Base-by-base conservation (phyloP, 2,329 filamentous ascomycete genomes). In the Fusarium sambucinum region DNA sequence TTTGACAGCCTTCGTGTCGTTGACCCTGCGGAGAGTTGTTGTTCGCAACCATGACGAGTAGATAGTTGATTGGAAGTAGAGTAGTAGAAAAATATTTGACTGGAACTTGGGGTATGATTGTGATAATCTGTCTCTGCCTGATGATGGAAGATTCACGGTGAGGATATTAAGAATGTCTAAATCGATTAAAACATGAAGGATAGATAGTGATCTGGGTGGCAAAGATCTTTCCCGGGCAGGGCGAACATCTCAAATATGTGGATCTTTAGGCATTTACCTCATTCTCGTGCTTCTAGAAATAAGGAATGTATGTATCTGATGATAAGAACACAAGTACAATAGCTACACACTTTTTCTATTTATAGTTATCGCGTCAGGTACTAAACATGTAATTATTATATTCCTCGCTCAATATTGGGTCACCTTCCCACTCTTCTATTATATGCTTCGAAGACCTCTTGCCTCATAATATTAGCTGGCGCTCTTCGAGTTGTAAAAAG, bases 141-240 rank as follows among this genome's bases (percentile, higher is more conserved):
- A 8, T 3, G 19, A 23, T 23, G 8, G 8, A 23, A 4, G 7
- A 16, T 13, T 16, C 13, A 21, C 16, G 7, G 8, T 4, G 21
- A 23, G 9, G 11, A 38, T 38, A 19, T 14, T 2, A 19, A 19
- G 5, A 6, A 10, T 38, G 37, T 21, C 5, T 7, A 8, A 21
- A 21, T 5, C 6, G 11, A 38, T 13, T 7, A 21, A 21, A 38
- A 14, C 19, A 19, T 10, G n/a, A n/a, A 21, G 12, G 5, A 11
- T 25, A 27, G 14, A 25, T 25, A 27, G 23, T 4, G 3, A 42
- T 17, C 8, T 27, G 3, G 16, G 40, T 60, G 55, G 55, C 25
- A 61, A 60, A 61, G 32, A 53, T 16, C 25, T 61, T 45, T 61
- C 29, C 58, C 58, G 58, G 55, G 16, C 8, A 2, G 17, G 13